Base-by-base conservation (phyloP, 768 basidiomycete genomes). In the Collybia sp. region DNA sequence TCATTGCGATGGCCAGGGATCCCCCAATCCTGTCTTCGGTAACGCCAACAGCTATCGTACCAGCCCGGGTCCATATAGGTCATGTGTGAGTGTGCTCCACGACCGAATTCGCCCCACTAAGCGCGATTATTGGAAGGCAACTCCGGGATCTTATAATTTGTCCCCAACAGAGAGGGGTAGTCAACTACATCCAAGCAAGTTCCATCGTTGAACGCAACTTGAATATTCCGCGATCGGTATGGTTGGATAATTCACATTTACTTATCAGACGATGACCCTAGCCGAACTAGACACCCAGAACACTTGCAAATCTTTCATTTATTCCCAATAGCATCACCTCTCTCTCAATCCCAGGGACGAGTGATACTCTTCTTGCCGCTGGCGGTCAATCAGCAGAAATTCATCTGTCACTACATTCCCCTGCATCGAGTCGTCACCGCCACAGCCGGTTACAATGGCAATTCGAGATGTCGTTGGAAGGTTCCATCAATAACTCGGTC, bases 401-500 rank as follows among this genome's bases (percentile, higher is more conserved):
- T 2, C 79, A 87, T 52, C 65, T 88, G 10, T 84, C 83, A 6
- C 62, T 63, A 43, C 62, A 53, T 63, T 76, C 52, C 50, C 49
- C 70, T 68, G 42, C 65, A 50, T 55, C 58, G 5, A 45, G 56
- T 30, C 47, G 55, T 18, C 47, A 49, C 30, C 52, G 56, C 30
- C 61, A 59, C 37, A 62, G 57, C n/a, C 56, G 57, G 12, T 47
- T 58, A 2, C 49, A 71, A 2, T 88, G 85, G 84, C 73, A 79
- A 42, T 76, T 71, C 54, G 76, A 78, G 35, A 68, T 66, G 47
- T 63, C 60, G n/a, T 65, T 86, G 13, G 57, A 65, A 1, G 83
- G 82, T 5, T 85, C 85, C 6, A 92, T 92, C 61, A 91, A 92
- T 63, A 93, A 93, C 61, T 86, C 87, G 5, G 80, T 92, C 17